A percentile compares a stretch with the other conserved stretches of the same genome.
These are phyloP conservation scores for Pyrenophora teres DNA, from an alignment of 2,329 filamentous ascomycete species.

Conservation along the genomic window DNA sequence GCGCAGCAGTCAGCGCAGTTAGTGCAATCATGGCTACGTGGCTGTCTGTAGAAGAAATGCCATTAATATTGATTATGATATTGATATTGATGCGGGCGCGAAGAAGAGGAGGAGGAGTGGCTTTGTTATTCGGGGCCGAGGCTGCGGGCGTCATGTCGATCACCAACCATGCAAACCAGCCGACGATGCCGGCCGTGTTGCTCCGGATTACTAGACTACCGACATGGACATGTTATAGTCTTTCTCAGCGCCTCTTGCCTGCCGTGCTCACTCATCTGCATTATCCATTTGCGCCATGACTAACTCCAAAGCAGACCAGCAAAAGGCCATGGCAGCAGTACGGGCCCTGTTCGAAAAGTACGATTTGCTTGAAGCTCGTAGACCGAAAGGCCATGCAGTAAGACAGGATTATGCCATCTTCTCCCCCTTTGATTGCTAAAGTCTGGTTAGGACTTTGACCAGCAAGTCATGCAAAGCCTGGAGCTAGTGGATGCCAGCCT, in stretches of 20 bases:
- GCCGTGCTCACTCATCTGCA: background rate
- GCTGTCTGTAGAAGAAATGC: conserved; percentile 10
- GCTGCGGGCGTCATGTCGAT: conserved; percentile 9
- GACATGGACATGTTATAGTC: background rate
- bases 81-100: background rate
- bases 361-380: conserved; percentile 35
- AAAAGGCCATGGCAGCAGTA: conserved; percentile 45
- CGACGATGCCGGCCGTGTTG: background rate
- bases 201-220: background rate
- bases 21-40: background rate
- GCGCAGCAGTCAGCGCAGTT: conserved; percentile 18
- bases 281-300: conserved; percentile 22
- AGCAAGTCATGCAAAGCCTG: conserved; percentile 45
- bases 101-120: conserved; percentile 4
- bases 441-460: conserved; percentile 42
- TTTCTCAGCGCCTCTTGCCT: too few relatives aligned
- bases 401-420: background rate
- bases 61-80: background rate
- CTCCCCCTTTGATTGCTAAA: conserved; percentile 2
- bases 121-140: conserved; percentile 10
- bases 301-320: conserved; percentile 26
- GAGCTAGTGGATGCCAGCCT: conserved; percentile 45
- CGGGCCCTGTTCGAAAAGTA: conserved; percentile 47
- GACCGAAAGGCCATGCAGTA: conserved; percentile 42
- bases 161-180: background rate